Evolutionary conservation across 768 basidiomycete species (phyloP).

Genomic region (Sarcodon sp.): DNA sequence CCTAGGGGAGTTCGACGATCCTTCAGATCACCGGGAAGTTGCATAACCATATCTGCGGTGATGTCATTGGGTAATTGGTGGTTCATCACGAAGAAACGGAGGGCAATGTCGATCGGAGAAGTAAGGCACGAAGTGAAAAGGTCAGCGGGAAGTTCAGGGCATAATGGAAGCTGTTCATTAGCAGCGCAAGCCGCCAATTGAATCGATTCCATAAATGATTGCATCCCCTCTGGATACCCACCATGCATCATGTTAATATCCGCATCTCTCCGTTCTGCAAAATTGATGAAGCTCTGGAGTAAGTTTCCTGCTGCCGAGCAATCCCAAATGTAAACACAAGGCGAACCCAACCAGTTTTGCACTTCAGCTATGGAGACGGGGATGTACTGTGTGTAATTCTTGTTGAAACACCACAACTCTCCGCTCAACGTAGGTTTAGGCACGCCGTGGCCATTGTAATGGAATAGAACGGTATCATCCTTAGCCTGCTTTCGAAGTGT

Average conservation of each 20-base stretch:
- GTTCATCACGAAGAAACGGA: constrained; percentile 88
- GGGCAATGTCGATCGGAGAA: constrained; percentile 94
- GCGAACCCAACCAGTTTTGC: constrained; percentile 87
- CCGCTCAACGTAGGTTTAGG: constrained; percentile 93
- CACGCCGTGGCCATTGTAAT: constrained; percentile 98
- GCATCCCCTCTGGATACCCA: constrained; percentile 45
- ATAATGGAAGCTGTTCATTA: constrained; percentile 85
- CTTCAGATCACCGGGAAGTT: constrained; percentile 93
- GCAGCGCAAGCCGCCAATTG: constrained; percentile 93
- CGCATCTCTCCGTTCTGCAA: constrained; percentile 63
- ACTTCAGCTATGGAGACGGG: constrained; percentile 91
- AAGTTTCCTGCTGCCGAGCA: constrained; percentile 96
- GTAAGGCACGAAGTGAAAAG: constrained; percentile 97
- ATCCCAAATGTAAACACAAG: constrained; percentile 98
- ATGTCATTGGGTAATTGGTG: constrained; percentile 74
- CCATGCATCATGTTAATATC: constrained; percentile 47
- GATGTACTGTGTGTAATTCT: constrained; percentile 95
- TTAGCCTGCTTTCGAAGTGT: constrained; percentile 79
- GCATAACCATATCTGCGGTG: constrained; percentile 83
- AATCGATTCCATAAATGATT: constrained; percentile 76
- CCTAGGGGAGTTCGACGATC: constrained; percentile 93
- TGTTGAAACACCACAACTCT: constrained; percentile 98
- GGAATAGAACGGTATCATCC: constrained; percentile 88
- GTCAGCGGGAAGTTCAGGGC: constrained; percentile 94
- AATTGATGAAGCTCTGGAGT: constrained; percentile 75